phyloP scores from a whole-genome alignment of 257 asterid species.

The Eucommia ulmoides region DNA sequence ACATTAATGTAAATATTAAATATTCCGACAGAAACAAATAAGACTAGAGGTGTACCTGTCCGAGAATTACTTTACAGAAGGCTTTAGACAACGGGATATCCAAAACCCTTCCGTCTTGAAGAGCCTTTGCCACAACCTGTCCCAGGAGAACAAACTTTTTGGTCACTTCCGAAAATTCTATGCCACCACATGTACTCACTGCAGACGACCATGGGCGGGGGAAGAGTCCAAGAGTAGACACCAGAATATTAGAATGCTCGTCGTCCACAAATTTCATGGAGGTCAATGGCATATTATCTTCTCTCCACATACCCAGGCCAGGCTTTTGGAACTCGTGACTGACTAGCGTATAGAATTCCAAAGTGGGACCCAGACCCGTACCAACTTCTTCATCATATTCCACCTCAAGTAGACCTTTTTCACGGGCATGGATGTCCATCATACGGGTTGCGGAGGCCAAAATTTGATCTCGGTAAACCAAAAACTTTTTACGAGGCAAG shows the following conservation, averaged over 20 bases:
- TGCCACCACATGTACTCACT: constrained; percentile 18
- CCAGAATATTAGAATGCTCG: constrained; percentile 29
- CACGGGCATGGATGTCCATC: constrained; percentile 59
- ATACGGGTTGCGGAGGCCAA: constrained; percentile 69
- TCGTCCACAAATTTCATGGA: constrained; percentile 19
- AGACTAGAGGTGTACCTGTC: constrained; percentile 70
- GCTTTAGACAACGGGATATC: constrained; percentile 86
- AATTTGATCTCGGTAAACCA: constrained; percentile 64
- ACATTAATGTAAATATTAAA: too few relatives aligned
- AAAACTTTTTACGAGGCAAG: constrained; percentile 49
- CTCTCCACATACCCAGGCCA: constrained; percentile 91
- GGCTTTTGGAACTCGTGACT: constrained; percentile 75
- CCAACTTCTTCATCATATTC: constrained; percentile 93
- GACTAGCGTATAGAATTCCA: constrained; percentile 83
- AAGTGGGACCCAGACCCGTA: constrained; percentile 92
- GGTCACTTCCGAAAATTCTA: constrained; percentile 37
- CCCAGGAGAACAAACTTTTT: constrained; percentile 70
- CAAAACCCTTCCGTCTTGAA: constrained; percentile 83
- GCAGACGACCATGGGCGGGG: constrained; percentile 83
- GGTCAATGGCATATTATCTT: constrained; percentile 27
- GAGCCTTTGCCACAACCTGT: constrained; percentile 74
- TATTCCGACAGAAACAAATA: too few relatives aligned
- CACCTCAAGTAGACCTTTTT: constrained; percentile 68
- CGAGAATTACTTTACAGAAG: constrained; percentile 75
- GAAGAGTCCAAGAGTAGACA: constrained; percentile 65